Evolutionary conservation across 2,329 filamentous ascomycete species (phyloP).

Genomic region (Hysterium pulicare): DNA sequence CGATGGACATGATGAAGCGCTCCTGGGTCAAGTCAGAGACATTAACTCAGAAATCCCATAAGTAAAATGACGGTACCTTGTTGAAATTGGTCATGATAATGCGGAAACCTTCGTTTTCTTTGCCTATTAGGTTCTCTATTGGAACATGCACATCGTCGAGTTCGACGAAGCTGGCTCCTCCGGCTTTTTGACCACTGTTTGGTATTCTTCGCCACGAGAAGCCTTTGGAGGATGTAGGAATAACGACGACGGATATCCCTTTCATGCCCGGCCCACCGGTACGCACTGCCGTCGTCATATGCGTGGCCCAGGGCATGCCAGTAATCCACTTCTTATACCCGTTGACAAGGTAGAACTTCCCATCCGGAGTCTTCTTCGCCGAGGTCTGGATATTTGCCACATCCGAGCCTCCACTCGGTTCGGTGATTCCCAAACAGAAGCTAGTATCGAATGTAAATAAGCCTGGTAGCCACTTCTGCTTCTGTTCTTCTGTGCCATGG

Average conservation of each 20-base stretch:
- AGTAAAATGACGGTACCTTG: slow-evolving; percentile 15
- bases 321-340: slow-evolving; percentile 69
- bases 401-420: slow-evolving; percentile 60
- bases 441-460: slow-evolving; percentile 58
- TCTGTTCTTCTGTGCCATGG: slow-evolving; percentile 60
- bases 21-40: slow-evolving; percentile 37
- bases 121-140: slow-evolving; percentile 51
- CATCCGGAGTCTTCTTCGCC: slow-evolving; percentile 69
- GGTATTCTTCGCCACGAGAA: slow-evolving; percentile 54
- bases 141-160: slow-evolving; percentile 57
- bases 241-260: slow-evolving; percentile 58
- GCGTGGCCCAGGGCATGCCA: slow-evolving; percentile 58
- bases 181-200: slow-evolving; percentile 66
- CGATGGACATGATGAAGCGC: slow-evolving; percentile 56
- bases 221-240: slow-evolving; percentile 51
- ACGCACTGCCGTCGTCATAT: slow-evolving; percentile 60
- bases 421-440: slow-evolving; percentile 64
- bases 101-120: slow-evolving; percentile 55
- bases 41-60: too few species aligned
- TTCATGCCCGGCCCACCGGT: slow-evolving; percentile 53
- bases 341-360: slow-evolving; percentile 67
- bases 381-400: slow-evolving; percentile 63
- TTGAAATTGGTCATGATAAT: slow-evolving; percentile 57
- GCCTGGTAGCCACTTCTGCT: slow-evolving; percentile 56
- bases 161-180: slow-evolving; percentile 57